A percentile compares a stretch with the other conserved stretches of the same genome.
Evolutionary conservation across 2,329 filamentous ascomycete genomes (phyloP).

Genomic region (Cryphonectria japonica): DNA sequence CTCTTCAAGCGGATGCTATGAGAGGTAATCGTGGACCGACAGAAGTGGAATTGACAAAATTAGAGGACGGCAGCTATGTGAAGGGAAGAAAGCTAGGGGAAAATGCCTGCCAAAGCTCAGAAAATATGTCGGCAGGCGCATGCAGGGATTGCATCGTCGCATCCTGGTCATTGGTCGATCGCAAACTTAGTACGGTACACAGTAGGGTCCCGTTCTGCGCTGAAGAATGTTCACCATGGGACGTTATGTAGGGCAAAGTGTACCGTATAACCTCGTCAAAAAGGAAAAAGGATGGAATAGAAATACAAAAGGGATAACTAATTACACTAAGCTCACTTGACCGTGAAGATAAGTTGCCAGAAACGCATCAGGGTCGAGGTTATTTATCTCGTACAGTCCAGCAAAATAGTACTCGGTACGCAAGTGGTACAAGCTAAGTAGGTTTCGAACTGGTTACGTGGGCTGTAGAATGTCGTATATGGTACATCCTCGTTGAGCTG

Average conservation of each 20-base stretch:
- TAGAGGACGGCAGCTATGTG: neutral
- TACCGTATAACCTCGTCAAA: too few relatives aligned
- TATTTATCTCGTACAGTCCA: too few relatives aligned
- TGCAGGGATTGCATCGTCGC: neutral
- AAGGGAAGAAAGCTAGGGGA: neutral
- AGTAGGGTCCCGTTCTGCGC: neutral
- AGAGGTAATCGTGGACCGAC: neutral
- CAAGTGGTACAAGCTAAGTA: neutral
- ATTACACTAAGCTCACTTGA: too few relatives aligned
- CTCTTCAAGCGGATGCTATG: neutral
- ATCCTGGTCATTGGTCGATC: neutral
- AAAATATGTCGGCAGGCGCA: neutral
- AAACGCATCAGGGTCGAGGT: neutral
- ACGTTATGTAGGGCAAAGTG: too few relatives aligned
- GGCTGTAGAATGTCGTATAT: neutral
- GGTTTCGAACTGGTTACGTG: too few relatives aligned
- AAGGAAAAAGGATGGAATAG: neutral
- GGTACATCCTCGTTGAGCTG: neutral
- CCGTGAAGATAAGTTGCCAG: too few relatives aligned
- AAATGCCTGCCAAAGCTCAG: neutral
- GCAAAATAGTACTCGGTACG: neutral
- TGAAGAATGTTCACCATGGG: neutral
- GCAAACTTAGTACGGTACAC: neutral
- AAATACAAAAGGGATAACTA: too few relatives aligned
- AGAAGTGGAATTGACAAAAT: neutral